These are phyloP conservation scores for Colletotrichum tropicicola DNA, from an alignment of 2,329 filamentous ascomycete genomes.

Conservation along the genomic window DNA sequence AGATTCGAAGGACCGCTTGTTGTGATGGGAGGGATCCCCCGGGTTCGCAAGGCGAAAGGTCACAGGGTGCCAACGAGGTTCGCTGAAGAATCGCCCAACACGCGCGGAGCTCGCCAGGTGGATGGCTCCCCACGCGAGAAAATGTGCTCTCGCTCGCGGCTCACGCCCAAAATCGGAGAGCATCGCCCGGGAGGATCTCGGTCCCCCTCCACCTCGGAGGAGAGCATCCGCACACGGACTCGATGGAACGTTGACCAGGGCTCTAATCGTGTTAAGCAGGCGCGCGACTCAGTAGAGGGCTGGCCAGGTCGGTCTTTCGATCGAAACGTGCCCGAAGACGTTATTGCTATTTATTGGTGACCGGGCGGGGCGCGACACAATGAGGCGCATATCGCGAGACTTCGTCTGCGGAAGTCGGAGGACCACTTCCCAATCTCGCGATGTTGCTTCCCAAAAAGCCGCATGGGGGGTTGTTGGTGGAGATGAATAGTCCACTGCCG, in stretches of 20 bases:
- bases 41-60: neutral
- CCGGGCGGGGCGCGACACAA: neutral
- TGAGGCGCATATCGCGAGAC: neutral
- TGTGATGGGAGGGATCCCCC: neutral
- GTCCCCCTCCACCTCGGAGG: neutral
- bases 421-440: neutral
- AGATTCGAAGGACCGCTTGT: conserved; percentile 13
- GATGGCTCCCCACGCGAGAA: neutral
- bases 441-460: neutral
- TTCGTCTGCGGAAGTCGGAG: neutral
- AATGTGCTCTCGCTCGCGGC: too few species aligned
- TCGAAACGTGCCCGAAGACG: neutral
- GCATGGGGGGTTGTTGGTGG: conserved; percentile 1
- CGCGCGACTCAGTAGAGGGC: conserved; percentile 4
- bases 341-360: neutral
- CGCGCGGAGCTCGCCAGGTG: neutral
- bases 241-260: conserved; percentile 23
- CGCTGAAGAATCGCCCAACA: neutral
- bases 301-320: conserved; percentile 14
- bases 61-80: neutral
- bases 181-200: conserved; percentile 2
- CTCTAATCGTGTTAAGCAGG: neutral
- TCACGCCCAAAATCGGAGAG: neutral
- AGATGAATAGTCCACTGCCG: conserved; percentile 5
- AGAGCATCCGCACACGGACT: conserved; percentile 13